Evolutionary conservation across 164 flowering plant genomes (phyloP).

Genomic region (Magnolia sinica): DNA sequence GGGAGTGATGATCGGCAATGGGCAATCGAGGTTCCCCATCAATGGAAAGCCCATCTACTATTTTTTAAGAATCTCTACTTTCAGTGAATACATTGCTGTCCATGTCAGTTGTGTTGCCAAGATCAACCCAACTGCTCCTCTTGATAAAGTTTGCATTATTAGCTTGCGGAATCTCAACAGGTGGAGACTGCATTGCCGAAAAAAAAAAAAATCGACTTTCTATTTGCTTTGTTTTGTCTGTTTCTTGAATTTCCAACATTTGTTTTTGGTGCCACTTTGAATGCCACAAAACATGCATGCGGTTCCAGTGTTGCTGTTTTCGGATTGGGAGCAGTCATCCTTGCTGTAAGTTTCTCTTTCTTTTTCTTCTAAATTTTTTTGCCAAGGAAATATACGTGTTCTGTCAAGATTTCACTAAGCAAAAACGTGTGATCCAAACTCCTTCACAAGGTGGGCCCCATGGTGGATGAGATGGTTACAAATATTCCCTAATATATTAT

Average conservation of each 20-base stretch:
- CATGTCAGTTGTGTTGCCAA: slow-evolving; percentile 66
- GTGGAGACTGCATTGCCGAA: slow-evolving; percentile 13
- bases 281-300: slow-evolving; percentile 72
- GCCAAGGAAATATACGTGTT: neutral
- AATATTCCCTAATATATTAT: too few relatives aligned
- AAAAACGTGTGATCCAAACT: too few relatives aligned
- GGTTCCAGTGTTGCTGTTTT: slow-evolving; percentile 70
- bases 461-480: too few relatives aligned
- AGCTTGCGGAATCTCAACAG: slow-evolving; percentile 75
- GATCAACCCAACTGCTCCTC: slow-evolving; percentile 42
- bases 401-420: too few relatives aligned
- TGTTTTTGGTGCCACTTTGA: slow-evolving; percentile 57
- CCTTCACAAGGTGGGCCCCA: too few relatives aligned
- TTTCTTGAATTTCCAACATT: too few relatives aligned
- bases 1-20: slow-evolving; percentile 59
- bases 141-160: slow-evolving; percentile 42
- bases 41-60: slow-evolving; percentile 58
- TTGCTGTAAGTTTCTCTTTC: slow-evolving; percentile 48
- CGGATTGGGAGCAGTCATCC: slow-evolving; percentile 83
- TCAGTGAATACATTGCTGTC: slow-evolving; percentile 65
- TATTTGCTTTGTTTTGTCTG: neutral
- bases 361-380: neutral
- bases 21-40: slow-evolving; percentile 46
- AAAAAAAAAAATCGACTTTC: neutral
- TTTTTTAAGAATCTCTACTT: slow-evolving; percentile 70